These are phyloP conservation scores for Scenedesmus sp. DNA, from an alignment of 163 green algal genomes.

Conservation along the genomic window DNA sequence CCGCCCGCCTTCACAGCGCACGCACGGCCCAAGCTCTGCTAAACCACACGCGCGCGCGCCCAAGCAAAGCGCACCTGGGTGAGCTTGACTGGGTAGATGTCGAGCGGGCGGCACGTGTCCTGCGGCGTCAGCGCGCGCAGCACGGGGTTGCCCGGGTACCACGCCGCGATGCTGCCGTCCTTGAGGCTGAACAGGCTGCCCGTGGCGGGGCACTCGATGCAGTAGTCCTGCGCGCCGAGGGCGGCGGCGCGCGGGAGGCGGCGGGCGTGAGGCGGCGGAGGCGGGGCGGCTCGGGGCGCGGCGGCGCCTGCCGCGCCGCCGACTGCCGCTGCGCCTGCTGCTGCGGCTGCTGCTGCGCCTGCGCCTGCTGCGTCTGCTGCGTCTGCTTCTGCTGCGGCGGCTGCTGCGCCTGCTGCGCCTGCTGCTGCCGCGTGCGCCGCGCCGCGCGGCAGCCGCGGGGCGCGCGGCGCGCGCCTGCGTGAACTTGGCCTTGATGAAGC, in stretches of 20 bases:
- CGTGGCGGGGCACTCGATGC: slow-evolving; percentile 94
- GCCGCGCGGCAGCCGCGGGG: too few relatives aligned
- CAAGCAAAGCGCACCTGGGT: slow-evolving; percentile 64
- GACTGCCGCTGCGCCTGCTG: too few relatives aligned
- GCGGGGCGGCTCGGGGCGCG: too few relatives aligned
- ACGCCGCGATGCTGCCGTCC: slow-evolving; percentile 89
- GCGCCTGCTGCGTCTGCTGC: too few relatives aligned
- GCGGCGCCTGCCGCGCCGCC: too few relatives aligned
- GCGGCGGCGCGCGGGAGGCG: too few relatives aligned
- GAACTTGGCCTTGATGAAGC: slow-evolving; percentile 93
- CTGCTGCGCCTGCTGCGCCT: too few relatives aligned
- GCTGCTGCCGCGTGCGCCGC: too few relatives aligned
- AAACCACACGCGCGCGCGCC: too few relatives aligned
- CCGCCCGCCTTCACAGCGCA: not conserved
- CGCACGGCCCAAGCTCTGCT: not conserved
- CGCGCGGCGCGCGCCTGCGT: slow-evolving; percentile 70
- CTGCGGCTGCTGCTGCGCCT: too few relatives aligned
- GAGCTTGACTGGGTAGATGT: slow-evolving; percentile 89
- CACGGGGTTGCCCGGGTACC: slow-evolving; percentile 96
- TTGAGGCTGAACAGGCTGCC: slow-evolving; percentile 89
- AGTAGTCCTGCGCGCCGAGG: slow-evolving; percentile 85
- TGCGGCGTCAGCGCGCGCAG: slow-evolving; percentile 84
- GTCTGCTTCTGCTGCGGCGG: too few relatives aligned
- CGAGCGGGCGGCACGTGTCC: slow-evolving; percentile 77
- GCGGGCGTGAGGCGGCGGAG: too few relatives aligned